Conservation (phyloP, 2,329 filamentous ascomycete genomes). For the Xylariaceae sp. region DNA sequence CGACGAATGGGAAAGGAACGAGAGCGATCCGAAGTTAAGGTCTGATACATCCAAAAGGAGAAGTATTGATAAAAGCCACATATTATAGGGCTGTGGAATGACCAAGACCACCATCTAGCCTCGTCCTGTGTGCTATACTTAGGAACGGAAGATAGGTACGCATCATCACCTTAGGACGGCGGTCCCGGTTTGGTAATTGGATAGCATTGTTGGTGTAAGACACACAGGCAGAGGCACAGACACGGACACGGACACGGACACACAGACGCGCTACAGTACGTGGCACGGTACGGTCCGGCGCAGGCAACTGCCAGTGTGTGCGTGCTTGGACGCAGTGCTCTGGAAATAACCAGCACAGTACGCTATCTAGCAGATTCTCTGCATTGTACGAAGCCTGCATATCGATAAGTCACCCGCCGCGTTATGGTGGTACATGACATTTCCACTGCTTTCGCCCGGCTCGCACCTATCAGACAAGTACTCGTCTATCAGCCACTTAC, state of each 20-base stretch:
- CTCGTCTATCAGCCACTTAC: background rate
- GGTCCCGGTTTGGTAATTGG: background rate
- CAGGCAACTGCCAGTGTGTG: background rate
- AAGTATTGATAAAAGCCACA: constrained; percentile 1
- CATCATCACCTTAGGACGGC: background rate
- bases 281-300: background rate
- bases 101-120: background rate
- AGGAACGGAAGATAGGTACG: background rate
- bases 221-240: background rate
- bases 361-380: background rate
- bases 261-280: background rate
- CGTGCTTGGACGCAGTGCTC: background rate
- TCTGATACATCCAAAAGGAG: background rate
- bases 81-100: background rate
- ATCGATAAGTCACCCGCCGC: background rate
- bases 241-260: background rate
- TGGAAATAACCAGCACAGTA: background rate
- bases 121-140: background rate
- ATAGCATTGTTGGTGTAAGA: background rate
- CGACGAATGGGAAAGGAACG: background rate
- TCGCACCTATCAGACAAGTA: background rate
- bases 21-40: constrained; percentile 2
- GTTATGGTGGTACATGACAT: background rate
- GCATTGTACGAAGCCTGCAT: background rate
- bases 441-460: background rate